A percentile compares a stretch with the other conserved stretches of the same genome.
These are phyloP conservation scores for Suhomyces vadensis DNA, from an alignment of 805 yeast species.

Conservation along the genomic window DNA sequence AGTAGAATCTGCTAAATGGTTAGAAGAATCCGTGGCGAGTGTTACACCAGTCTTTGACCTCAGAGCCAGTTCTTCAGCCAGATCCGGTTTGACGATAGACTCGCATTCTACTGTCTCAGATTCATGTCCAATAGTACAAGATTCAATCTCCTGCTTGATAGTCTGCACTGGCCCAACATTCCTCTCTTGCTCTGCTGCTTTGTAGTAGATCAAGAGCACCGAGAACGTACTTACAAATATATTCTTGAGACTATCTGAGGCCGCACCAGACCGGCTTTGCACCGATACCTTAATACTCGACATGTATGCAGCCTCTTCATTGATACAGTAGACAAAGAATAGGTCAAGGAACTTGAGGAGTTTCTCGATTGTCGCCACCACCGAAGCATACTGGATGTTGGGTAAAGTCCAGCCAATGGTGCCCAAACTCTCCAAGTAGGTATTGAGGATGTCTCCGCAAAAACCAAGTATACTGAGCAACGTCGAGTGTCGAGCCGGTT, in stretches of 20 bases:
- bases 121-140: background rate
- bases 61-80: no score
- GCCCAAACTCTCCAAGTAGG: constrained; percentile 29
- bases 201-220: constrained; percentile 40
- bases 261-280: constrained; percentile 40
- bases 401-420: constrained; percentile 36
- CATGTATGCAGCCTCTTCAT: constrained; percentile 50
- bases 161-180: background rate
- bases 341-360: constrained; percentile 39
- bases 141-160: background rate
- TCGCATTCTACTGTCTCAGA: background rate
- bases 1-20: no score
- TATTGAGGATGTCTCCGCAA: constrained; percentile 51
- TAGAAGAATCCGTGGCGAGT: no score
- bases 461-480: constrained; percentile 54
- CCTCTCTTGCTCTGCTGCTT: background rate
- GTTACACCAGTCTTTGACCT: no score
- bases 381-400: background rate
- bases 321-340: constrained; percentile 49
- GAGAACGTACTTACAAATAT: constrained; percentile 41
- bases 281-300: constrained; percentile 43
- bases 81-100: no score
- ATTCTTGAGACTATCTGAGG: constrained; percentile 49
- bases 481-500: constrained; percentile 37
- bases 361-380: constrained; percentile 16